Percentiles rank a stretch among this genome's conserved stretches.
Conservation (phyloP, 2,329 filamentous ascomycete species). For the Fusarium sp. region DNA sequence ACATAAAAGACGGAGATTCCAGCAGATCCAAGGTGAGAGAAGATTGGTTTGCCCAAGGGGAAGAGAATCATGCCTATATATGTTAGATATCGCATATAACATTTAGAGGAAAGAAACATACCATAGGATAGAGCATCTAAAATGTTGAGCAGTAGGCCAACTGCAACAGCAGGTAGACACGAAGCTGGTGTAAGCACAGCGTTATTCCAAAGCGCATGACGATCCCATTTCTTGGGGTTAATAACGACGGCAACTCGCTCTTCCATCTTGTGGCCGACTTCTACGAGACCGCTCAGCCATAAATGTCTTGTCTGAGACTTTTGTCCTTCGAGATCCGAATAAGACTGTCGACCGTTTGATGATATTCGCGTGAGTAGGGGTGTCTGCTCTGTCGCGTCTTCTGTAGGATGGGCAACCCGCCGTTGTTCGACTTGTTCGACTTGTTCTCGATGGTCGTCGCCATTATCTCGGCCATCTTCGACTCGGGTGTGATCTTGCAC, state of each 20-base stretch:
- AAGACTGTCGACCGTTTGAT: slow-evolving; percentile 44
- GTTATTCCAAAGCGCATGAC: slow-evolving; percentile 68
- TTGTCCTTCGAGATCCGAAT: slow-evolving; percentile 61
- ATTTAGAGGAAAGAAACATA: slow-evolving; percentile 45
- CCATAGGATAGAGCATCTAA: slow-evolving; percentile 95
- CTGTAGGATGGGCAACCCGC: slow-evolving; percentile 13
- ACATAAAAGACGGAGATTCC: slow-evolving; percentile 99
- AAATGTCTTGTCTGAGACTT: slow-evolving; percentile 48
- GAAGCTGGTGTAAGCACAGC: slow-evolving; percentile 72
- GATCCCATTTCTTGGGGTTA: slow-evolving; percentile 78
- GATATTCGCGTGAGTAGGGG: slow-evolving; percentile 55
- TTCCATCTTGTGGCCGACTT: slow-evolving; percentile 47
- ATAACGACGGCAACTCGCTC: slow-evolving; percentile 50
- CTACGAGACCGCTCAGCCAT: slow-evolving; percentile 50
- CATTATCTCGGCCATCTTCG: slow-evolving; percentile 14
- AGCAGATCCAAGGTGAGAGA: slow-evolving; percentile 85
- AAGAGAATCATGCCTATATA: slow-evolving; percentile 86
- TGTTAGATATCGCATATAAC: slow-evolving; percentile 22
- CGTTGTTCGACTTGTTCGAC: slow-evolving; percentile 22
- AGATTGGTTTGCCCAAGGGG: slow-evolving; percentile 85
- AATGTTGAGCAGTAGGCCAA: slow-evolving; percentile 90
- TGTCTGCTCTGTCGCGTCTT: slow-evolving; percentile 54
- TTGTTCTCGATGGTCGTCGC: slow-evolving; percentile 20
- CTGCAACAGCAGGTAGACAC: slow-evolving; percentile 83
- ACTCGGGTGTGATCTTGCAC: slow-evolving; percentile 28